Evolutionary conservation across 495 filamentous ascomycete species (phyloP).

Genomic region (Evernia prunastri): DNA sequence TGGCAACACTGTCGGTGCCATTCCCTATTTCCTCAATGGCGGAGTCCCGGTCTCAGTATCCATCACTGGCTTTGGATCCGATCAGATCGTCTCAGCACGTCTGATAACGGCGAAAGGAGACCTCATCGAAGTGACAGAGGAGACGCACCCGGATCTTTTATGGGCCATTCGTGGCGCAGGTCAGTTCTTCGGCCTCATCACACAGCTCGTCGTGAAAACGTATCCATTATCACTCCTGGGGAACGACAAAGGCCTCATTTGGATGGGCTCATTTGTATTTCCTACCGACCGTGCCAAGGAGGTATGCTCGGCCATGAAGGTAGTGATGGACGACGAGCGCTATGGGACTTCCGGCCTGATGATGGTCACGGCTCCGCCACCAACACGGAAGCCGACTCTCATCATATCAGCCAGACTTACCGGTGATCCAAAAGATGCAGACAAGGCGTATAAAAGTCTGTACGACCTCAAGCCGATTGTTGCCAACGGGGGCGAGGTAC

Average conservation of each 20-base stretch:
- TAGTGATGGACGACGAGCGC: slow-evolving; percentile 24
- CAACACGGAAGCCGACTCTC: slow-evolving; percentile 21
- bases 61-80: slow-evolving; percentile 24
- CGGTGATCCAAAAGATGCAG: slow-evolving; percentile 24
- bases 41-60: slow-evolving; percentile 25
- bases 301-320: slow-evolving; percentile 23
- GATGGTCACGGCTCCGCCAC: slow-evolving; percentile 27
- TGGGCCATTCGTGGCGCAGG: slow-evolving; percentile 38
- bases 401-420: slow-evolving; percentile 15
- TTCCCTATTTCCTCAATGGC: slow-evolving; percentile 26
- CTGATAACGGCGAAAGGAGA: slow-evolving; percentile 31
- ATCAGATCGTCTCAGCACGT: slow-evolving; percentile 31
- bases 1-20: slow-evolving; percentile 29
- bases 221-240: slow-evolving; percentile 25
- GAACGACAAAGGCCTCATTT: slow-evolving; percentile 23
- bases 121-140: slow-evolving; percentile 26
- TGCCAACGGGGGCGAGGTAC: slow-evolving; percentile 20
- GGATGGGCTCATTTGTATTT: slow-evolving; percentile 27
- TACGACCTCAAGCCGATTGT: slow-evolving; percentile 24
- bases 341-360: slow-evolving; percentile 28
- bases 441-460: slow-evolving; percentile 23
- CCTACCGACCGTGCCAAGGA: slow-evolving; percentile 26
- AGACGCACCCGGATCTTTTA: slow-evolving; percentile 33
- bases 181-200: slow-evolving; percentile 43
- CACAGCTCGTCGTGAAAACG: slow-evolving; percentile 30